Evolutionary conservation across 306 rosid genomes (phyloP).

Genomic region (Quercus berberidifolia): DNA sequence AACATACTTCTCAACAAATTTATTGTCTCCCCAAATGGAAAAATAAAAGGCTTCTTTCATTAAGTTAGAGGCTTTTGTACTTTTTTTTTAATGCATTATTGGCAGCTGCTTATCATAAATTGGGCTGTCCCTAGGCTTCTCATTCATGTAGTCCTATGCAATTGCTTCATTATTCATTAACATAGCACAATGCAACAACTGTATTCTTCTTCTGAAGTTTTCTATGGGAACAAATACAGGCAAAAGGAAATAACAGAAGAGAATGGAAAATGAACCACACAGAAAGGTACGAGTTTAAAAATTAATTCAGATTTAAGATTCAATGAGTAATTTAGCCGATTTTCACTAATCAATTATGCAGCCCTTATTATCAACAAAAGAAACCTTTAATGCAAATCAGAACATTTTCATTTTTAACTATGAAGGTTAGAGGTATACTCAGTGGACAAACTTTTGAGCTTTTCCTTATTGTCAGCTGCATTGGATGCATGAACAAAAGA

Average conservation of each 20-base stretch:
- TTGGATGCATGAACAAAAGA: constrained; percentile 86
- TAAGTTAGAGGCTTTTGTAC: not conserved
- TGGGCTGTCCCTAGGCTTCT: not conserved
- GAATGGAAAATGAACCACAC: not conserved
- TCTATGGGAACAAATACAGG: not conserved
- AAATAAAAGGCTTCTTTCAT: not conserved
- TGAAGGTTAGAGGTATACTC: constrained; percentile 42
- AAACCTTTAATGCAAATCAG: not conserved
- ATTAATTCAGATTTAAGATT: too few relatives aligned
- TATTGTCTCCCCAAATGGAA: not conserved
- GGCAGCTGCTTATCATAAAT: not conserved
- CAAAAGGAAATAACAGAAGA: not conserved
- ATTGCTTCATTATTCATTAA: not conserved
- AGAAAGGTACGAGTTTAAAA: too few relatives aligned
- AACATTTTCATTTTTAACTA: not conserved
- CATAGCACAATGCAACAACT: not conserved
- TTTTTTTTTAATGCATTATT: not conserved
- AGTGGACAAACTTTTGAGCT: constrained; percentile 41
- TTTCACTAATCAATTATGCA: not conserved
- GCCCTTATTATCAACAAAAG: not conserved
- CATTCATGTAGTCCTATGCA: not conserved
- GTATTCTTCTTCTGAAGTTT: not conserved
- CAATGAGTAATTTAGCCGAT: not conserved
- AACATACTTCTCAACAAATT: not conserved
- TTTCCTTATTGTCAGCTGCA: constrained; percentile 67